These are phyloP conservation scores for Acanthamoeba castellanii DNA, from an alignment of 208 protist genomes.

Conservation along the genomic window DNA sequence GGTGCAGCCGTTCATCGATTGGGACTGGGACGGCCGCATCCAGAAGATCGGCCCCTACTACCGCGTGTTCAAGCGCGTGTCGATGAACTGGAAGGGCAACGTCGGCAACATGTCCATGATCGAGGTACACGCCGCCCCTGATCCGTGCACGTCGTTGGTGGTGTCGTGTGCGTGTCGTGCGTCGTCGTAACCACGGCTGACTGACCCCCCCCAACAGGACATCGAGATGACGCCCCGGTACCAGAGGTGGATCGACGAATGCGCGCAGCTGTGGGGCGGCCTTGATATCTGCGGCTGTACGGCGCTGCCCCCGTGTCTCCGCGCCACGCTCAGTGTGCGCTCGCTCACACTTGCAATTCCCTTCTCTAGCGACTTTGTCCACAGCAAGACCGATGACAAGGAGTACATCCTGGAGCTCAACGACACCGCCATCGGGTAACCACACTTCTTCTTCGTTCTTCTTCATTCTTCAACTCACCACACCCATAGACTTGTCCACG, in stretches of 20 bases:
- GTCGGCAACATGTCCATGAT: slow-evolving; percentile 75
- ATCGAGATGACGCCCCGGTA: slow-evolving; percentile 57
- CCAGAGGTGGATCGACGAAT: slow-evolving; percentile 55
- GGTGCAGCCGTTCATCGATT: slow-evolving; percentile 77
- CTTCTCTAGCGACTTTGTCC: slow-evolving; percentile 60
- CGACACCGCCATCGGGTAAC: slow-evolving; percentile 66
- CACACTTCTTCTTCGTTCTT: background rate
- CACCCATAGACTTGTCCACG: slow-evolving; percentile 37
- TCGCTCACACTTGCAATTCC: background rate
- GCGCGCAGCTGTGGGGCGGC: slow-evolving; percentile 64
- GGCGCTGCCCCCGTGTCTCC: background rate
- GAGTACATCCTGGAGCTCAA: slow-evolving; percentile 77
- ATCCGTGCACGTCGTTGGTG: background rate
- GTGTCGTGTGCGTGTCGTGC: background rate
- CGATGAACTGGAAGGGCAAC: slow-evolving; percentile 83
- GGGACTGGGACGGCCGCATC: slow-evolving; percentile 78
- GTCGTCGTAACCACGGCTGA: background rate
- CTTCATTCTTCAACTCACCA: background rate
- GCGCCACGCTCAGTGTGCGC: background rate
- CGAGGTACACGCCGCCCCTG: background rate
- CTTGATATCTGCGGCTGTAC: slow-evolving; percentile 75
- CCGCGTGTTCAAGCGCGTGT: slow-evolving; percentile 78
- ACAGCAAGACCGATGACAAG: slow-evolving; percentile 59
- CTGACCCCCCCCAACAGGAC: background rate
- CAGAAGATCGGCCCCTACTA: slow-evolving; percentile 82